Conservation (phyloP, 768 basidiomycete species). For the Mycena floridula region DNA sequence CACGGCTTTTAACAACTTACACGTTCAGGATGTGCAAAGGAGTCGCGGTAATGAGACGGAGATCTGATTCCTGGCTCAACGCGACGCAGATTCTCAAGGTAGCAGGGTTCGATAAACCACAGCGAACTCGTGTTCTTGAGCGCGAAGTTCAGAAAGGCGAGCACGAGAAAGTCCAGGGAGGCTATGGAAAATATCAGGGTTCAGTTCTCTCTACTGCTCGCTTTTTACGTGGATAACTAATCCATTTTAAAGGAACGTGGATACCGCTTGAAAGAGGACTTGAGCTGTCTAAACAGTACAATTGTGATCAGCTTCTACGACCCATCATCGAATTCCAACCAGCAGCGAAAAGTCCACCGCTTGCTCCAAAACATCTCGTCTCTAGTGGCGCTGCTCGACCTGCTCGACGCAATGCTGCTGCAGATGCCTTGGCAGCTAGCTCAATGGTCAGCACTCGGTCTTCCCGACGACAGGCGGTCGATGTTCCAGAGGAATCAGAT, state of each 20-base stretch:
- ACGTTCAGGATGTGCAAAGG: constrained; percentile 85
- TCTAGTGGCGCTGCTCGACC: constrained; percentile 54
- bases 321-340: constrained; percentile 95
- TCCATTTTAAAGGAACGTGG: constrained; percentile 78
- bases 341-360: constrained; percentile 83
- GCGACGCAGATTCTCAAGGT: constrained; percentile 99
- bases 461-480: constrained; percentile 45
- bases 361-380: constrained; percentile 94
- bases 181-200: constrained; percentile 99
- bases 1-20: constrained; percentile 29
- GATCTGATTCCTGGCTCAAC: constrained; percentile 96
- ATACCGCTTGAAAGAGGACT: constrained; percentile 92
- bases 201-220: constrained; percentile 15
- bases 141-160: constrained; percentile 98
- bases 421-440: constrained; percentile 24
- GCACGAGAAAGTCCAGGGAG: constrained; percentile 99
- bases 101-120: constrained; percentile 98
- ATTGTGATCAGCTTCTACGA: constrained; percentile 78
- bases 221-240: constrained; percentile 1
- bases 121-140: constrained; percentile 94
- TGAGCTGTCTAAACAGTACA: constrained; percentile 83
- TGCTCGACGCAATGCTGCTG: constrained; percentile 36
- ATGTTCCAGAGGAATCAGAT: constrained; percentile 54
- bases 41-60: constrained; percentile 96
- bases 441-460: constrained; percentile 53